These are phyloP conservation scores for Dendrostoma leiphaemia DNA, from an alignment of 2,329 filamentous ascomycete species.

Conservation along the genomic window DNA sequence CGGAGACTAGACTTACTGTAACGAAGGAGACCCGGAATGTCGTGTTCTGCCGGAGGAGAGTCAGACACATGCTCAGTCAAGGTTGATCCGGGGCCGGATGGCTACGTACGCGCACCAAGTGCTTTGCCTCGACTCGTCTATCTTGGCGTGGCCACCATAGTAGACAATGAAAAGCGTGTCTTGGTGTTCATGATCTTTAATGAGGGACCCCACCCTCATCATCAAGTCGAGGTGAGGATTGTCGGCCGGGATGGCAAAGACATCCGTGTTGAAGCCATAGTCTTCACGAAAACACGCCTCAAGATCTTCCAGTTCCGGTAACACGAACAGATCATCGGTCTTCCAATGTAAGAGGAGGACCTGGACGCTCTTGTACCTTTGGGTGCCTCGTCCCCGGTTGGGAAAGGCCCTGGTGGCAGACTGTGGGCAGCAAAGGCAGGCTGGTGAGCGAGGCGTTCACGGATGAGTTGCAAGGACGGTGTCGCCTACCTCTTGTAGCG, in stretches of 20 bases:
- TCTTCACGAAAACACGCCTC: slow-evolving; percentile 53
- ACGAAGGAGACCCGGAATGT: slow-evolving; percentile 50
- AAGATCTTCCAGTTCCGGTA: slow-evolving; percentile 56
- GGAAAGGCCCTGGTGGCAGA: slow-evolving; percentile 56
- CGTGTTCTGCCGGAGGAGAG: slow-evolving; percentile 35
- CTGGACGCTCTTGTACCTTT: slow-evolving; percentile 55
- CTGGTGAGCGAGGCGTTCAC: background rate
- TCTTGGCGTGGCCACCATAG: slow-evolving; percentile 59
- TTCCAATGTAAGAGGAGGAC: slow-evolving; percentile 56
- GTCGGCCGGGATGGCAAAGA: slow-evolving; percentile 56
- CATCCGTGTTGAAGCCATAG: slow-evolving; percentile 56
- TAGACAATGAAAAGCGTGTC: slow-evolving; percentile 58
- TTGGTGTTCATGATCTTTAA: slow-evolving; percentile 54
- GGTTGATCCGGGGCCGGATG: background rate
- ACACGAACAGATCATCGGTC: slow-evolving; percentile 56
- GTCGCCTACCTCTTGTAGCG: slow-evolving; percentile 51
- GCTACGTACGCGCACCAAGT: slow-evolving; percentile 50
- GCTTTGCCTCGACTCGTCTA: slow-evolving; percentile 58
- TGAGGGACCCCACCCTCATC: slow-evolving; percentile 54
- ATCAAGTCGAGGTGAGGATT: slow-evolving; percentile 59
- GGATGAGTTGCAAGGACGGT: background rate
- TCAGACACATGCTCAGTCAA: slow-evolving; percentile 34
- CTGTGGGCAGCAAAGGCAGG: slow-evolving; percentile 29
- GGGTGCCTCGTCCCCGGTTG: slow-evolving; percentile 49
- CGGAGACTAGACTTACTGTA: slow-evolving; percentile 39